Evolutionary conservation across 2,329 filamentous ascomycete species (phyloP).

Genomic region (Claviceps fusiformis): DNA sequence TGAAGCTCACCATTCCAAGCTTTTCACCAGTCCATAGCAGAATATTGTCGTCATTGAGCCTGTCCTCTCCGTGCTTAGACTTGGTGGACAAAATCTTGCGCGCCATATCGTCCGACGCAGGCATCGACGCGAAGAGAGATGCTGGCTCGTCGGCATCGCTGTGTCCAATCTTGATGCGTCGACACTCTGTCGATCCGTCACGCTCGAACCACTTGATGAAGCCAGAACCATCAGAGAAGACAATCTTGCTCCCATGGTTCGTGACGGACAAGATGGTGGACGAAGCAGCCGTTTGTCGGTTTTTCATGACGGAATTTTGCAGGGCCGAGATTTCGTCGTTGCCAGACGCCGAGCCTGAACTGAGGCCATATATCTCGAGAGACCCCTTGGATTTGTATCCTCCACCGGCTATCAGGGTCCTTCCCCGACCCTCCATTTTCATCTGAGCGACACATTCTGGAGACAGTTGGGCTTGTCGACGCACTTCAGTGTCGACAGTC

Average conservation of each 20-base stretch:
- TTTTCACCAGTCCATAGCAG: conserved; percentile 82
- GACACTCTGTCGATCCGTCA: conserved; percentile 54
- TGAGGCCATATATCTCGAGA: conserved; percentile 69
- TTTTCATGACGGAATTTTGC: conserved; percentile 47
- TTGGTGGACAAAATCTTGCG: conserved; percentile 61
- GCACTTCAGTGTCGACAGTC: conserved; percentile 44
- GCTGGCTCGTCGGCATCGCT: conserved; percentile 32
- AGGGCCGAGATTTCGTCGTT: conserved; percentile 11
- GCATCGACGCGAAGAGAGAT: conserved; percentile 36
- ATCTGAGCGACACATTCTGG: conserved; percentile 37
- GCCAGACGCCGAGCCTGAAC: conserved; percentile 14
- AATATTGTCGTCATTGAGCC: conserved; percentile 50
- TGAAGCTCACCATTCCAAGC: conserved; percentile 58
- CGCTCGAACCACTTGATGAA: conserved; percentile 84
- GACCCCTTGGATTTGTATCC: conserved; percentile 88
- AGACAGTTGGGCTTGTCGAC: conserved; percentile 41
- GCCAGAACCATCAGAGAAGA: conserved; percentile 73
- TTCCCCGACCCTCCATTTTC: conserved; percentile 38
- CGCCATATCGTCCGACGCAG: conserved; percentile 55
- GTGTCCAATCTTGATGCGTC: conserved; percentile 40
- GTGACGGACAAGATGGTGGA: conserved; percentile 73
- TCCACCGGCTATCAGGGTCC: conserved; percentile 68
- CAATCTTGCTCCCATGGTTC: conserved; percentile 68
- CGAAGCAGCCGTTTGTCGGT: conserved; percentile 68
- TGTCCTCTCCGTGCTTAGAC: conserved; percentile 18